Base-by-base conservation (phyloP, 441 rosid species). In the Populus hybrid region DNA sequence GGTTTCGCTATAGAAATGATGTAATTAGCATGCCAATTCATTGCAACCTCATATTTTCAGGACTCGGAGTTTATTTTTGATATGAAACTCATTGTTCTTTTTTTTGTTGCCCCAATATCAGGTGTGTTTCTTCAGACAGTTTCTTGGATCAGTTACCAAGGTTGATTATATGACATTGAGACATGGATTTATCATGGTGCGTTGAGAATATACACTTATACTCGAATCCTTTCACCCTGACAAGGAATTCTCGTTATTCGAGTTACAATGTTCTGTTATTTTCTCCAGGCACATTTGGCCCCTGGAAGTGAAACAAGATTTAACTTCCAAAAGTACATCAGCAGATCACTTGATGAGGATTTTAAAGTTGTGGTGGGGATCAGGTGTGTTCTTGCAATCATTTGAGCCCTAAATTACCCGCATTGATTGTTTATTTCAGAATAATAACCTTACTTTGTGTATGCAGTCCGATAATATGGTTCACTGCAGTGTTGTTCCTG, bases 91-190 rank as follows among this genome's bases (percentile, higher is more conserved):
- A 7, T 12, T 36, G 34, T 40, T 70, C 21, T 30, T 72, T 46
- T 32, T 35, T 20, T 36, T 64, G 26, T 64, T 65, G 18, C 85
- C 5, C 24, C 35, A 14, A n/a, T 67, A 12, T 67, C 90, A 96
- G 99, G 90, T 92, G 67, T 92, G 98, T 86, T 96, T 96, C 93
- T 90, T 93, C 80, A 94, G 99, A 86, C 99, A 94, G 77, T 96
- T 96, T 91, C 81, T 93, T 77, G 88, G 90, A 83, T 93, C 99
- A n/a, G 94, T 96, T 59, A 90, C 91, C 66, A 93, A 90, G 77
- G 86, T 93, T 46, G 99, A 96, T 85, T 96, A 94, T 90, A 76
- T 91, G 81, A 87, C 97, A 72, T 80, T 96, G 16, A 87, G 99
- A 81, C 95, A 96, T 84, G 99, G 99, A 67, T 96, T 96, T 75